These are phyloP conservation scores for Rosa persica DNA, from an alignment of 306 rosid species.

Conservation along the genomic window DNA sequence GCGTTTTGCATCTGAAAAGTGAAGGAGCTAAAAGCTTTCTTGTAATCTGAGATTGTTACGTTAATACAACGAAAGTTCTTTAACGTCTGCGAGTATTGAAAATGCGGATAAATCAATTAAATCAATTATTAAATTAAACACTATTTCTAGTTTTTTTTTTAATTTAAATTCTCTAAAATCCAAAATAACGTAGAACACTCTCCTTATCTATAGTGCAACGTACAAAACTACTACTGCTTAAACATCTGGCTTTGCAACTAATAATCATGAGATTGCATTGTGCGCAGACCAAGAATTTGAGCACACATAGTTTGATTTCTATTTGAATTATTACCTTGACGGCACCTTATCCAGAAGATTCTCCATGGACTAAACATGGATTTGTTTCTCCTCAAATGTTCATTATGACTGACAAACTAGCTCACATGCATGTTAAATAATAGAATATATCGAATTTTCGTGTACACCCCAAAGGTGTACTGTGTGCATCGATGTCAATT, in stretches of 20 bases:
- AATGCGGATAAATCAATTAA: too few relatives aligned
- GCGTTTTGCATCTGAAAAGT: not conserved
- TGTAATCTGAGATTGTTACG: not conserved
- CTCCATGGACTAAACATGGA: constrained; percentile 9
- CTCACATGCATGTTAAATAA: constrained; percentile 13
- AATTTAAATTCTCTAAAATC: too few relatives aligned
- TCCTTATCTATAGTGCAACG: not conserved
- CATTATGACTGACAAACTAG: constrained; percentile 11
- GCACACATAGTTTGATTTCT: not conserved
- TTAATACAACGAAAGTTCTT: too few relatives aligned
- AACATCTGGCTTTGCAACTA: not conserved
- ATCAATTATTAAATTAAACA: too few relatives aligned
- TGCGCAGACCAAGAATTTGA: not conserved
- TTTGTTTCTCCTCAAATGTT: constrained; percentile 32
- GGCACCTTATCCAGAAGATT: constrained; percentile 40
- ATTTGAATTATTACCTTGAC: not conserved
- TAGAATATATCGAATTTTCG: not conserved
- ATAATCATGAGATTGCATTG: not conserved
- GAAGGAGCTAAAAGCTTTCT: not conserved
- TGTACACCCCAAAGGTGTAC: not conserved
- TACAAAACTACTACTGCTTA: not conserved
- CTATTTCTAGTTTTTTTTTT: too few relatives aligned
- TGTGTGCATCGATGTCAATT: not conserved
- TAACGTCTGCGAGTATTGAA: too few relatives aligned
- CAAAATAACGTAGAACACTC: too few relatives aligned